phyloP scores from a whole-genome alignment of 2,329 filamentous ascomycete species.

The Cadophora luteo-olivacea region DNA sequence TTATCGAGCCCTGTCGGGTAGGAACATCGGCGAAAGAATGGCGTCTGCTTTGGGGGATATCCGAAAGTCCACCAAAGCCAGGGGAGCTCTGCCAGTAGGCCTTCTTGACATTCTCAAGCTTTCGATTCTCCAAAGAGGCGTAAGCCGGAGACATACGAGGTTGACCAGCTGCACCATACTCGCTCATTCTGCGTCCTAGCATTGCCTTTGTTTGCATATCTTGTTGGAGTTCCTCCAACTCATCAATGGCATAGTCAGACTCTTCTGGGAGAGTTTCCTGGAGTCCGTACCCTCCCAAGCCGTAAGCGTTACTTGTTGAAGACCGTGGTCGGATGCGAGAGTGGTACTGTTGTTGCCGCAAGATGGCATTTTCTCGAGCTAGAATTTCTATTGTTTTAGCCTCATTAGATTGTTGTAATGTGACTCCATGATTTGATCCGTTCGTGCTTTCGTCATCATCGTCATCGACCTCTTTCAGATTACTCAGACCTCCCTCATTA shows the following conservation, averaged over 20 bases:
- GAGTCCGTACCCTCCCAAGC: slow-evolving; percentile 63
- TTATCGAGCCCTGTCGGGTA: slow-evolving; percentile 68
- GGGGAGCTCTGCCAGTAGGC: slow-evolving; percentile 75
- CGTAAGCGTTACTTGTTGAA: slow-evolving; percentile 59
- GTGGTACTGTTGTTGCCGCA: slow-evolving; percentile 64
- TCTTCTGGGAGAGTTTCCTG: slow-evolving; percentile 68
- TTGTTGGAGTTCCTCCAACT: slow-evolving; percentile 62
- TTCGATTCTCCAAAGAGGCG: slow-evolving; percentile 63
- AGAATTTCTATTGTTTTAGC: slow-evolving; percentile 69
- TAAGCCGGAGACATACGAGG: slow-evolving; percentile 42
- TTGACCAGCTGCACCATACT: slow-evolving; percentile 43
- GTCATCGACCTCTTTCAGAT: slow-evolving; percentile 74
- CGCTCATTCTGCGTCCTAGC: slow-evolving; percentile 47
- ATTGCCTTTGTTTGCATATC: slow-evolving; percentile 41
- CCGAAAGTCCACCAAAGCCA: slow-evolving; percentile 66
- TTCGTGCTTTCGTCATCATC: slow-evolving; percentile 65
- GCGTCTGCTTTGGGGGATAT: slow-evolving; percentile 75
- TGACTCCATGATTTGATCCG: slow-evolving; percentile 60
- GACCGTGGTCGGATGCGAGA: slow-evolving; percentile 64
- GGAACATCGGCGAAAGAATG: slow-evolving; percentile 80
- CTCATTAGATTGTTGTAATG: slow-evolving; percentile 57
- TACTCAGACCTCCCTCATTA: slow-evolving; percentile 67
- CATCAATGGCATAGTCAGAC: slow-evolving; percentile 75
- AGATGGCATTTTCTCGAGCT: slow-evolving; percentile 66
- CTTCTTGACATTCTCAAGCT: slow-evolving; percentile 69